A percentile compares a stretch with the other conserved stretches of the same genome.
phyloP scores from a whole-genome alignment of 768 basidiomycete species.

The Pleurotus tuber-regium region DNA sequence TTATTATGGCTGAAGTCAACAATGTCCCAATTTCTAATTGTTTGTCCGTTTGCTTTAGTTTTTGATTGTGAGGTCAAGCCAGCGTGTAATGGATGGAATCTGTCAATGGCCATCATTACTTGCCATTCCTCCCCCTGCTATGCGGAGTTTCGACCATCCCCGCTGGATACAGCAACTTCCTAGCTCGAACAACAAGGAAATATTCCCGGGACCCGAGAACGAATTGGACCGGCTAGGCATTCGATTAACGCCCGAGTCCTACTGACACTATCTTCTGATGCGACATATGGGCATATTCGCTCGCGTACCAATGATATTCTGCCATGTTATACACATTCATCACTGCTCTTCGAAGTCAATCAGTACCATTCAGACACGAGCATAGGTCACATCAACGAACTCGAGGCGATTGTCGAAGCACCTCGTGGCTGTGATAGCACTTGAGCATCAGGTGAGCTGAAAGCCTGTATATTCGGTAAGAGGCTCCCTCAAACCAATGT shows the following conservation, averaged over 20 bases:
- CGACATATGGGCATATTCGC: neutral
- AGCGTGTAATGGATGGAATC: too few species aligned
- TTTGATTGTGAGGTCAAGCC: too few species aligned
- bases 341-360: neutral
- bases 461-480: neutral
- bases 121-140: too few species aligned
- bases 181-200: too few species aligned
- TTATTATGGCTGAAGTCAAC: too few species aligned
- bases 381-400: neutral
- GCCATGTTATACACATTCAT: constrained; percentile 4
- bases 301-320: neutral
- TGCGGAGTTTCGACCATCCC: too few species aligned
- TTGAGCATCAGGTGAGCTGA: constrained; percentile 2
- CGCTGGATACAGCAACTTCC: too few species aligned
- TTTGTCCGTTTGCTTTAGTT: too few species aligned
- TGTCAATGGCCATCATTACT: too few species aligned
- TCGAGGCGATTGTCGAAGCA: neutral
- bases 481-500: neutral
- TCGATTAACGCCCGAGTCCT: neutral
- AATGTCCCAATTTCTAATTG: too few species aligned
- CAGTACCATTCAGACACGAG: neutral
- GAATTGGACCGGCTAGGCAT: neutral
- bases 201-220: too few species aligned
- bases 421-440: neutral
- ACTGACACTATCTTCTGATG: neutral